phyloP scores from a whole-genome alignment of 805 yeast species.

The Yarrowia sp. region DNA sequence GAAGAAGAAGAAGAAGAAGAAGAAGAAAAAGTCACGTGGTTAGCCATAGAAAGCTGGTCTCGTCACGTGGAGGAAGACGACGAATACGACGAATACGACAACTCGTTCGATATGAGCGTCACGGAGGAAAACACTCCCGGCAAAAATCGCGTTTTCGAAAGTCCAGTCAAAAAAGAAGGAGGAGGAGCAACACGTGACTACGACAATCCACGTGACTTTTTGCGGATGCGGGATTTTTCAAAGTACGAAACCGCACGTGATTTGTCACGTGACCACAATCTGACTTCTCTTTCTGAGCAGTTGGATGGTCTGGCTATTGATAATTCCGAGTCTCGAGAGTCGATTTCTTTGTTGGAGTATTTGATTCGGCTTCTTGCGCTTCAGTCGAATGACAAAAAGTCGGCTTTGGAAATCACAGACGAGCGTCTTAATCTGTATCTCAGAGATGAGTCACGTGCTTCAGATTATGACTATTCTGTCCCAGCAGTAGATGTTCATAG shows the following conservation, averaged over 20 bases:
- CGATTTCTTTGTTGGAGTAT: conserved; percentile 62
- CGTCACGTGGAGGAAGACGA: conserved; percentile 48
- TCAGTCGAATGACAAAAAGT: conserved; percentile 56
- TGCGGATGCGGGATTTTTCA: not conserved
- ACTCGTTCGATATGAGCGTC: conserved; percentile 36
- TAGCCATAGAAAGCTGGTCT: conserved; percentile 34
- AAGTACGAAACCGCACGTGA: not conserved
- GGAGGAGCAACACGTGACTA: not conserved
- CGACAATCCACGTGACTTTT: not conserved
- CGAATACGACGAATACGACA: conserved; percentile 28
- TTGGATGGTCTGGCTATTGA: not conserved
- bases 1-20: conserved; percentile 13
- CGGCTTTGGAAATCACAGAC: conserved; percentile 56
- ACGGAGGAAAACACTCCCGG: conserved; percentile 31
- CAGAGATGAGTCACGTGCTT: conserved; percentile 47
- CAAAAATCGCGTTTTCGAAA: not conserved
- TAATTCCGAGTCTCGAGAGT: conserved; percentile 33
- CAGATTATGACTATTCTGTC: not conserved
- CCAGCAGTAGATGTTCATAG: not conserved
- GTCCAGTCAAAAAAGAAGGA: not conserved
- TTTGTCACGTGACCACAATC: not conserved
- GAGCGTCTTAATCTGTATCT: conserved; percentile 61
- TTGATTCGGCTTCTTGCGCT: conserved; percentile 55
- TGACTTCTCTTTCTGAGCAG: not conserved
- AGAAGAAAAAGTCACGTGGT: conserved; percentile 25